Percentiles rank a stretch among this genome's conserved stretches.
Evolutionary conservation across 148 eudicot species (phyloP).

Genomic region (Linanthus parryae): DNA sequence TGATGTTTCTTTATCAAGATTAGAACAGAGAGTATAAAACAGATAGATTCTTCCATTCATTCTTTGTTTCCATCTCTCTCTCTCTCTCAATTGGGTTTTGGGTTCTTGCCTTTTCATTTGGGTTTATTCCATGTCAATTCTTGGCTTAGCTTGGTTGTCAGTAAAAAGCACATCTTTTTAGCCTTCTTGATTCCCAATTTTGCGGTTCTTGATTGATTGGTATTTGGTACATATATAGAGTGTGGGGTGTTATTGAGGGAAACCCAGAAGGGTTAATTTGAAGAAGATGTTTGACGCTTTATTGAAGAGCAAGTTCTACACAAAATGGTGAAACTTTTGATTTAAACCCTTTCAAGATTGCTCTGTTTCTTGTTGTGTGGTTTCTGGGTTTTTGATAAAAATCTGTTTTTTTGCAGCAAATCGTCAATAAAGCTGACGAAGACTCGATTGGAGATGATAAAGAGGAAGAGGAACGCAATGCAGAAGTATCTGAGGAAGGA

Average conservation of each 20-base stretch:
- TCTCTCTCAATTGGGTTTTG: too few relatives aligned
- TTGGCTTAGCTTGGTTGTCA: conserved; percentile 5
- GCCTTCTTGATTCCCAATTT: neutral
- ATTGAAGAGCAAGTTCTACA: conserved; percentile 50
- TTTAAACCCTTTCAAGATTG: neutral
- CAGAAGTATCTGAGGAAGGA: conserved; percentile 74
- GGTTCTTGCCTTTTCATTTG: too few relatives aligned
- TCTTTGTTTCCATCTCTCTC: too few relatives aligned
- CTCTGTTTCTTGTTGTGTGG: neutral
- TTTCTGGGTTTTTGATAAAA: neutral
- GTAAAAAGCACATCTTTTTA: conserved; percentile 6
- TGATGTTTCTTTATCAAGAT: too few relatives aligned
- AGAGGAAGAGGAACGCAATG: conserved; percentile 72
- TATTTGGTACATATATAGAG: neutral
- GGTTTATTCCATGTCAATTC: too few relatives aligned
- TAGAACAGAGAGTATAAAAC: too few relatives aligned
- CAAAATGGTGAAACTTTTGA: conserved; percentile 41
- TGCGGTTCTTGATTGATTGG: too few relatives aligned
- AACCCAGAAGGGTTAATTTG: neutral
- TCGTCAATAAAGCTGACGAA: conserved; percentile 41
- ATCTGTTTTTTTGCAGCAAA: conserved; percentile 45
- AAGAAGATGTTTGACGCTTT: conserved; percentile 52
- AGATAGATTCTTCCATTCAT: too few relatives aligned
- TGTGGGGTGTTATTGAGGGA: neutral
- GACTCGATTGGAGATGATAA: conserved; percentile 50